Evolutionary conservation across 805 yeast genomes (phyloP).

Genomic region (Sungouiozyma ichnusensis): DNA sequence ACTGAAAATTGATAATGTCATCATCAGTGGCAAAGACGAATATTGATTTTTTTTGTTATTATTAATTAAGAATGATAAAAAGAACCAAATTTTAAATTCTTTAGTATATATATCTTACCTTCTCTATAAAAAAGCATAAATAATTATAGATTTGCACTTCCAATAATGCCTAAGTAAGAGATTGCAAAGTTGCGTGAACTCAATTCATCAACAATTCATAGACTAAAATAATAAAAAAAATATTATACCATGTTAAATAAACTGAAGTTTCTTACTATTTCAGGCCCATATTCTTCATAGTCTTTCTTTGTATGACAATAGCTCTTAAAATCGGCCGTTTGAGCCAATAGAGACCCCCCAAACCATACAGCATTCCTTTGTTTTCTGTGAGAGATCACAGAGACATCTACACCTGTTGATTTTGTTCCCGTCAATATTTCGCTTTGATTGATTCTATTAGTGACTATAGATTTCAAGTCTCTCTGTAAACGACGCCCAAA

Average conservation of each 20-base stretch:
- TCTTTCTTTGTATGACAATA: conserved; percentile 96
- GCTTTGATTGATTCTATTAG: conserved; percentile 73
- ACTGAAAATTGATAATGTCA: conserved; percentile 91
- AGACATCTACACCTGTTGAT: conserved; percentile 92
- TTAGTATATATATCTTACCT: neutral
- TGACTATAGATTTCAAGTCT: conserved; percentile 79
- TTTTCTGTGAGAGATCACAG: conserved; percentile 92
- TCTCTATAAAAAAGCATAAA: neutral
- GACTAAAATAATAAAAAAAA: neutral
- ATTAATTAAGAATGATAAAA: conserved; percentile 1
- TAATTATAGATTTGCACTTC: too few species aligned
- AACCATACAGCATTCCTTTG: conserved; percentile 99
- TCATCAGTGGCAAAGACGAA: conserved; percentile 77
- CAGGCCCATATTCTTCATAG: conserved; percentile 96
- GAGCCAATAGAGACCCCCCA: conserved; percentile 95
- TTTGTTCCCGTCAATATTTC: conserved; percentile 65
- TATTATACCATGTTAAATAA: conserved; percentile 76
- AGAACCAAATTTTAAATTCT: conserved; percentile 1
- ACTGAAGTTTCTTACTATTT: conserved; percentile 93
- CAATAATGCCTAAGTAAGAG: too few species aligned
- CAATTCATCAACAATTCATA: too few species aligned
- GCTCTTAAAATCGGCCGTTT: conserved; percentile 91
- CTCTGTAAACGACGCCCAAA: conserved; percentile 96
- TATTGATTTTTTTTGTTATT: conserved; percentile 27
- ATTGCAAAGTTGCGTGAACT: too few species aligned